Conservation (phyloP, 2,329 filamentous ascomycete genomes). For the Verticillium dahliae region DNA sequence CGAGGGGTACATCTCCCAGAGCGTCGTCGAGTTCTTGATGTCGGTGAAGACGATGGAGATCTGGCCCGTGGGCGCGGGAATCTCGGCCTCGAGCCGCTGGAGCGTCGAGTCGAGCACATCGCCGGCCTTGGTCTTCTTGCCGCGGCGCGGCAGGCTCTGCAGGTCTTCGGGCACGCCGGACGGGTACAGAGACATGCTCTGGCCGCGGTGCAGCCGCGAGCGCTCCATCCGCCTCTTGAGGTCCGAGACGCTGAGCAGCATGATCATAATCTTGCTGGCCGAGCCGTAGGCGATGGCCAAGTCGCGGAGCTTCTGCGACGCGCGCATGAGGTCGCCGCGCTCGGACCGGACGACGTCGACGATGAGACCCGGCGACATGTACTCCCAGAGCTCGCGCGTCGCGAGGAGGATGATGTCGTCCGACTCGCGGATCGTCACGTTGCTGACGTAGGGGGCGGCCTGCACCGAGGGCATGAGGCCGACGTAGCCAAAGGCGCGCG, state of each 20-base stretch:
- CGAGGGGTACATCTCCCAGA: conserved; percentile 93
- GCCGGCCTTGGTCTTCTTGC: conserved; percentile 54
- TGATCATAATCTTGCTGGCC: conserved; percentile 94
- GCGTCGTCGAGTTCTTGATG: conserved; percentile 94
- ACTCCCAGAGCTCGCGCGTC: conserved; percentile 92
- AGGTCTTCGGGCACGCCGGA: conserved; percentile 66
- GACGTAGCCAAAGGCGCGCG: conserved; percentile 89
- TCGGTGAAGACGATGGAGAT: conserved; percentile 95
- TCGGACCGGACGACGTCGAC: conserved; percentile 88
- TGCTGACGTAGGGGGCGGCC: conserved; percentile 77
- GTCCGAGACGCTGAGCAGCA: conserved; percentile 92
- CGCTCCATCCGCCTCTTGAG: conserved; percentile 76
- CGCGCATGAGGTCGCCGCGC: conserved; percentile 85
- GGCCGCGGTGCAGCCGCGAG: conserved; percentile 64
- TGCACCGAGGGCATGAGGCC: conserved; percentile 89
- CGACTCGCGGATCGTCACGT: conserved; percentile 73
- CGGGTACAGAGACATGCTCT: conserved; percentile 80
- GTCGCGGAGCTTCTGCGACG: conserved; percentile 89
- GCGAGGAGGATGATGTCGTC: conserved; percentile 93
- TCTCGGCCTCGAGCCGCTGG: conserved; percentile 79
- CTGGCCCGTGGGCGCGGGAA: conserved; percentile 84
- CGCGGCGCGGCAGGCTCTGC: conserved; percentile 57
- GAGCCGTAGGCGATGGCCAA: conserved; percentile 93
- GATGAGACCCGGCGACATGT: conserved; percentile 79
- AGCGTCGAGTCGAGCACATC: conserved; percentile 75